phyloP scores from a whole-genome alignment of 495 filamentous ascomycete genomes.

The Aspergillus sparsus region DNA sequence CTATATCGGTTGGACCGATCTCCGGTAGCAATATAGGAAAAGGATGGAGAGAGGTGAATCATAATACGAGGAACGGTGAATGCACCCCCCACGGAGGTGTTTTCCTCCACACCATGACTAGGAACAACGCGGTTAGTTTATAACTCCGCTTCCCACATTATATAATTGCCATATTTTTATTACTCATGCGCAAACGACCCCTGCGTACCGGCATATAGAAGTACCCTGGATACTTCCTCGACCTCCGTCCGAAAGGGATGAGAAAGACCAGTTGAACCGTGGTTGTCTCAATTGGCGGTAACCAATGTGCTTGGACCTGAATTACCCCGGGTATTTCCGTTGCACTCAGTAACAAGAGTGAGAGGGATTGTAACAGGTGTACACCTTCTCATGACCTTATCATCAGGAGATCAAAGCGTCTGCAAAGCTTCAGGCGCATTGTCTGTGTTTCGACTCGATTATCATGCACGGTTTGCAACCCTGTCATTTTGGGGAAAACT shows the following conservation, averaged over 20 bases:
- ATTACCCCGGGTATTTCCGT: not conserved
- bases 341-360: not conserved
- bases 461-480: not conserved
- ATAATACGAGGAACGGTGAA: too few relatives aligned
- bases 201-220: not conserved
- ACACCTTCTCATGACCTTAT: not conserved
- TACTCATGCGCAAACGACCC: conserved; percentile 2
- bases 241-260: not conserved
- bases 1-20: not conserved
- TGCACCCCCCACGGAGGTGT: not conserved
- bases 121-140: not conserved
- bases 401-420: not conserved
- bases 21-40: not conserved
- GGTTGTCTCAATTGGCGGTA: not conserved
- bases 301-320: not conserved
- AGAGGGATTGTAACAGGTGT: not conserved
- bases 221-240: not conserved
- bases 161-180: not conserved
- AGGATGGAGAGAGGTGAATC: not conserved
- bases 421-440: not conserved
- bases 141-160: not conserved
- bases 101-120: not conserved
- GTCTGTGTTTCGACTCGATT: not conserved
- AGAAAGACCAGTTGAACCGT: not conserved
- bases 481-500: not conserved